Evolutionary conservation across 805 yeast species (phyloP).

Genomic region (Candida methanosorbosa): DNA sequence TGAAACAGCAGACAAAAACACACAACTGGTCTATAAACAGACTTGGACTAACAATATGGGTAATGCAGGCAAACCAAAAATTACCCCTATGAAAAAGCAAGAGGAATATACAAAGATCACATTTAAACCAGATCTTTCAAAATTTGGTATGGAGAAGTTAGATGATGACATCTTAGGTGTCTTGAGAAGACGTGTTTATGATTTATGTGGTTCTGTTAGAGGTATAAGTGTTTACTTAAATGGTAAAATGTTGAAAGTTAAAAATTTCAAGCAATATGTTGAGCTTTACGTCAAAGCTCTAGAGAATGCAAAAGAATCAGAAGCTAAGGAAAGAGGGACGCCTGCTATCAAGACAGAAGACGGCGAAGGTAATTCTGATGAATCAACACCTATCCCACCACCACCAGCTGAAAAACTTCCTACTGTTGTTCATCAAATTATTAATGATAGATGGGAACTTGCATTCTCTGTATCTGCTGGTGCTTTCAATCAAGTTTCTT

Average conservation of each 20-base stretch:
- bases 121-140: constrained; percentile 77
- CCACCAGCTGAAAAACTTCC: constrained; percentile 30
- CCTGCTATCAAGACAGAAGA: constrained; percentile 7
- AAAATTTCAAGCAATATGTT: constrained; percentile 77
- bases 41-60: constrained; percentile 87
- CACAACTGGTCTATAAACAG: constrained; percentile 62
- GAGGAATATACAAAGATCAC: constrained; percentile 81
- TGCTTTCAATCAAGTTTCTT: constrained; percentile 85
- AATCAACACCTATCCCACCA: constrained; percentile 5
- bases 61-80: constrained; percentile 64
- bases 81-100: constrained; percentile 45
- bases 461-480: constrained; percentile 94
- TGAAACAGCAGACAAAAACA: constrained; percentile 76
- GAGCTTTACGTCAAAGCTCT: constrained; percentile 83
- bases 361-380: constrained; percentile 4
- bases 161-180: constrained; percentile 82
- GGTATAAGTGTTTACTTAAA: constrained; percentile 75
- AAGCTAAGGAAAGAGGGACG: constrained; percentile 1
- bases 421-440: constrained; percentile 66
- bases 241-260: constrained; percentile 59
- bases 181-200: constrained; percentile 88
- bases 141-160: constrained; percentile 77
- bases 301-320: constrained; percentile 37
- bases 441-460: constrained; percentile 90
- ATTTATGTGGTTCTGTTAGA: constrained; percentile 86